Evolutionary conservation across 176 grass and related monocot genomes (phyloP).

Genomic region (Canna indica): DNA sequence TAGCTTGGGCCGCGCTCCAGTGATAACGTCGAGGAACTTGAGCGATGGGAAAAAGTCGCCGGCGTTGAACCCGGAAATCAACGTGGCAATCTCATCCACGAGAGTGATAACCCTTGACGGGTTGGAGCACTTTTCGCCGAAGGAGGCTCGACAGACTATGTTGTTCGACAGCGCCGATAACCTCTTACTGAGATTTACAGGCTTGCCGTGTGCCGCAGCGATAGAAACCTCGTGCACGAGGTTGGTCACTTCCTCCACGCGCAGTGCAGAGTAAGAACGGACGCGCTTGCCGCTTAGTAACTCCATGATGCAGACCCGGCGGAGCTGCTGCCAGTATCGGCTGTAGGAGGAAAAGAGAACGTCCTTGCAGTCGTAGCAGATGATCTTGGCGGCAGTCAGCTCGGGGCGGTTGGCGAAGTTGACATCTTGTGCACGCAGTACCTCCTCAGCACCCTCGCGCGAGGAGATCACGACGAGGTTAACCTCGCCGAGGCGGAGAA

Average conservation of each 20-base stretch:
- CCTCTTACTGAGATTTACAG: background rate
- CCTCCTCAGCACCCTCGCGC: too few relatives aligned
- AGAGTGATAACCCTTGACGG: background rate
- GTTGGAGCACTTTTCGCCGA: slow-evolving; percentile 1
- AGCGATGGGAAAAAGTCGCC: background rate
- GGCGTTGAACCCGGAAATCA: background rate
- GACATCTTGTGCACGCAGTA: too few relatives aligned
- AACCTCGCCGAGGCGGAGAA: background rate
- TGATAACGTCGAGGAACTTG: background rate
- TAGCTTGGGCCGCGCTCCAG: background rate
- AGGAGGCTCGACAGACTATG: background rate
- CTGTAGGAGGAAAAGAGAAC: background rate
- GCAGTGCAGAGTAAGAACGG: background rate
- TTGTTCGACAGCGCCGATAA: background rate
- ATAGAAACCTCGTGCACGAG: background rate
- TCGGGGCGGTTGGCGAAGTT: too few relatives aligned
- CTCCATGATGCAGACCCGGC: too few relatives aligned
- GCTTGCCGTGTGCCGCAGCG: background rate
- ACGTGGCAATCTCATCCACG: background rate
- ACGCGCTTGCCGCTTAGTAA: background rate
- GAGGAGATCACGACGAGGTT: too few relatives aligned
- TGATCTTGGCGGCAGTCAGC: background rate
- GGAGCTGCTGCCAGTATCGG: background rate
- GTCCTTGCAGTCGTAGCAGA: background rate
- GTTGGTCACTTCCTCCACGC: too few relatives aligned